phyloP scores from a whole-genome alignment of 441 rosid species.

The Codiaeum variegatum region DNA sequence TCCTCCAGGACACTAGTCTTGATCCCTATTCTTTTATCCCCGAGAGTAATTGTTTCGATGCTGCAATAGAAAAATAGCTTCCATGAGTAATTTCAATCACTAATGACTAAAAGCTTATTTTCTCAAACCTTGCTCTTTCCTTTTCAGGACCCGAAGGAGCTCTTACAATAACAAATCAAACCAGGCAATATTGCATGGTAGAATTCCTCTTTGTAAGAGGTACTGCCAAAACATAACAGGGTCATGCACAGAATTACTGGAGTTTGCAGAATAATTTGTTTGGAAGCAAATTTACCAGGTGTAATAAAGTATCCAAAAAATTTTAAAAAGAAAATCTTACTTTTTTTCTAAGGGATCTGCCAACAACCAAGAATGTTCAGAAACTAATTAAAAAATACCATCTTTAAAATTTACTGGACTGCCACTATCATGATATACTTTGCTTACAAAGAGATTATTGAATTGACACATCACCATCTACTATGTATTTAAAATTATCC shows the following conservation, averaged over 20 bases:
- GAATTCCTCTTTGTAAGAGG: background rate
- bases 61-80: slow-evolving; percentile 36
- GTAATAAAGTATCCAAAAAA: background rate
- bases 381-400: background rate
- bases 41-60: slow-evolving; percentile 90
- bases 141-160: background rate
- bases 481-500: background rate
- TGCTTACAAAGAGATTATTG: background rate
- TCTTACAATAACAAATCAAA: background rate
- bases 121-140: background rate
- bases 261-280: background rate
- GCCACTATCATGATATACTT: background rate
- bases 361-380: background rate
- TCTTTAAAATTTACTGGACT: background rate
- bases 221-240: background rate
- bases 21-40: slow-evolving; percentile 90
- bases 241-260: background rate
- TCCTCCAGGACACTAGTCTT: slow-evolving; percentile 91
- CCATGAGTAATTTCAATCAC: background rate
- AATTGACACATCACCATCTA: slow-evolving; percentile 5
- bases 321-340: too few relatives aligned
- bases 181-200: background rate
- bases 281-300: background rate
- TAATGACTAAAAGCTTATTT: background rate
- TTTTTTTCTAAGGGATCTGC: background rate